These are phyloP conservation scores for Alloteropsis angusta DNA, from an alignment of 202 grass and related monocot species.

Conservation along the genomic window DNA sequence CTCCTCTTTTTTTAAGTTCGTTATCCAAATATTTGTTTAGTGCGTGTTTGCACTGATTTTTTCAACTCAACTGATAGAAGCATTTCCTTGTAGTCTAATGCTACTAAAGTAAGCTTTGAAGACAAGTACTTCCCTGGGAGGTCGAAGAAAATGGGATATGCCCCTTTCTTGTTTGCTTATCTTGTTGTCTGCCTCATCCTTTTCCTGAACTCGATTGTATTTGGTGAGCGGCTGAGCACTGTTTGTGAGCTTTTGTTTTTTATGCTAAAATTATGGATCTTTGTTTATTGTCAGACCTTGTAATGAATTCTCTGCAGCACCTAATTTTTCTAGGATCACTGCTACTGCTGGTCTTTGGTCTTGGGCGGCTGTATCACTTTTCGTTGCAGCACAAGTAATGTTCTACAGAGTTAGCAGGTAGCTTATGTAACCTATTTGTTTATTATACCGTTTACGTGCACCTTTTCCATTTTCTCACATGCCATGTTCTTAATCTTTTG, in stretches of 20 bases:
- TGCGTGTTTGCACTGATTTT: conserved; percentile 6
- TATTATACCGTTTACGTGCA: too few species aligned
- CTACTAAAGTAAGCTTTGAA: conserved; percentile 71
- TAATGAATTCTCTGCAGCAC: conserved; percentile 42
- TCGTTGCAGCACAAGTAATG: conserved; percentile 67
- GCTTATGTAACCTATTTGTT: too few species aligned
- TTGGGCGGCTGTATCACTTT: conserved; percentile 72
- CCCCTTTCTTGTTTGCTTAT: conserved; percentile 60
- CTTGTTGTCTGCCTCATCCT: conserved; percentile 56
- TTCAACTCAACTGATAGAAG: conserved; percentile 31
- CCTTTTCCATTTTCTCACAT: too few species aligned
- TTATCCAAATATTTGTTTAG: neutral
- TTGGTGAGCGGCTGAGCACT: conserved; percentile 64
- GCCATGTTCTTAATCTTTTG: too few species aligned
- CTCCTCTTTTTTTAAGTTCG: conserved; percentile 1
- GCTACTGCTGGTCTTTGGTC: conserved; percentile 73
- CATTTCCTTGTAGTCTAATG: conserved; percentile 67
- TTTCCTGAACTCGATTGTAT: conserved; percentile 82
- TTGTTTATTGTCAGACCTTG: conserved; percentile 26
- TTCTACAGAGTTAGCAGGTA: conserved; percentile 96
- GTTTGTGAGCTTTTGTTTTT: conserved; percentile 5
- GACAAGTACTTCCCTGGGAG: conserved; percentile 60
- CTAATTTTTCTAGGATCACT: conserved; percentile 72
- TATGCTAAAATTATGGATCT: neutral
- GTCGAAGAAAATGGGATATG: conserved; percentile 63